Evolutionary conservation across 1,139 yeast genomes (phyloP), one percentile per base, ranked within the genome.

Genomic region (Pichia sp.): DNA sequence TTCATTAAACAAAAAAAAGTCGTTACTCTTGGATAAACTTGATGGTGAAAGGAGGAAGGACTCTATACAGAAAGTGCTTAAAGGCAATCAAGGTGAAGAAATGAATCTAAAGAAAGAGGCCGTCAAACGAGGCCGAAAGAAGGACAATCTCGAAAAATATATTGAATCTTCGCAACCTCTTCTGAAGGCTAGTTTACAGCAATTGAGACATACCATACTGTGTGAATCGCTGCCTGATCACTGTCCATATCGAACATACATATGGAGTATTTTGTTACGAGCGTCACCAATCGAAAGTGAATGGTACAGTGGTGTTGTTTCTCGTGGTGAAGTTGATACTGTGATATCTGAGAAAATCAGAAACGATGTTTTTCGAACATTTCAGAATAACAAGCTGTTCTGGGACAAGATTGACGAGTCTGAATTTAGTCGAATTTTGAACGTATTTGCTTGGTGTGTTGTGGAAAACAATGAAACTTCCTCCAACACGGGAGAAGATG

Each of bases 331-430:
- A 3, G 71, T 77, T 4, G 43, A 44, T 29, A 26, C 41, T 8
- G 67, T 39, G 29, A 70, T 80, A 4, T 78, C 80, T 50, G 72
- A 75, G 42, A 88, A 88, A 63, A 88, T 88, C 51, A 74, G 81
- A 49, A 85, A 88, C 61, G 97, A 88, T 58, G 85, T 95, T 1
- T 87, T 87, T 56, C 67, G 97, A 44, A 88, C 97, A 0, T 71
- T 88, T 53, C 83, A 85, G 64, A 81, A 87, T 41, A 95, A 88
- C 60, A 67, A 70, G 38, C 62, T 64, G 36, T 88, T 88, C 64
- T 81, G 79, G 52, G 66, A 66, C 47, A 75, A 75, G 49, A 95
- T 88, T 1, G 64, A 77, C 36, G 95, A 87, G 56, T 77, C 76
- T 5, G 66, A 85, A 3, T 65, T 88, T 42, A 73, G 83, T 26